Evolutionary conservation across 805 yeast species (phyloP), one percentile per base, ranked within the genome.

Genomic region (Starmerella apis): DNA sequence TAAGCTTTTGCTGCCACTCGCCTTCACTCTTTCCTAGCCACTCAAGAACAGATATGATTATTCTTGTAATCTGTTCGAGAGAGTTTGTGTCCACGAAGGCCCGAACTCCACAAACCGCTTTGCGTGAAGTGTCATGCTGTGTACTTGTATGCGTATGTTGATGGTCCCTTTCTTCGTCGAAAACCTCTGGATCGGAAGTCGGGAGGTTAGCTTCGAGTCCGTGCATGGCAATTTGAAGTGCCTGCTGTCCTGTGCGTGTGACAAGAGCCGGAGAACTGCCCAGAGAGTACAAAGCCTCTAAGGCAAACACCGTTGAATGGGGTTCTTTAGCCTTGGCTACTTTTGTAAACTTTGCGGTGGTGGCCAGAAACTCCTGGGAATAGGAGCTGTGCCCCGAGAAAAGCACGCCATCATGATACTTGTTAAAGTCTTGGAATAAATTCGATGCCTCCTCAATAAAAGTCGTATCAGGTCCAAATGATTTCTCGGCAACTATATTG

Each of bases 361-460:
- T 57, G 16, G 63, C 50, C 19, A 66, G 65, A 62, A 80, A 81
- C 39, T 65, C 55, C 25, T 67, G 67, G 9, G 78, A 74, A 60
- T 80, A 83, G 23, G 64, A 71, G 41, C 74, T 68, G 65, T 83
- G 86, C 36, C 87, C 87, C 27, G 76, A 70, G 58, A 81, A 78
- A 49, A 83, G 68, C 9, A 77, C 79, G 14, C 76, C 77, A 55
- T 81, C 83, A 48, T 83, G 73, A 41, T 75, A 68, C 13, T 62
- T 55, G 57, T 78, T 75, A 48, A 77, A 74, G 13, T 61, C 56
- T 14, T 47, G 51, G 49, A 67, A 69, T 47, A 63, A 56, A 27
- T 47, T 36, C 22, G 51, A 43, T 3, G 63, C 57, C 28, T 53
- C 56, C 30, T 80, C 81, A 46, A 80, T 71, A 2, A 86, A 70